Conservation (phyloP, 1,139 yeast genomes). For the Meyerozyma smithsonii region DNA sequence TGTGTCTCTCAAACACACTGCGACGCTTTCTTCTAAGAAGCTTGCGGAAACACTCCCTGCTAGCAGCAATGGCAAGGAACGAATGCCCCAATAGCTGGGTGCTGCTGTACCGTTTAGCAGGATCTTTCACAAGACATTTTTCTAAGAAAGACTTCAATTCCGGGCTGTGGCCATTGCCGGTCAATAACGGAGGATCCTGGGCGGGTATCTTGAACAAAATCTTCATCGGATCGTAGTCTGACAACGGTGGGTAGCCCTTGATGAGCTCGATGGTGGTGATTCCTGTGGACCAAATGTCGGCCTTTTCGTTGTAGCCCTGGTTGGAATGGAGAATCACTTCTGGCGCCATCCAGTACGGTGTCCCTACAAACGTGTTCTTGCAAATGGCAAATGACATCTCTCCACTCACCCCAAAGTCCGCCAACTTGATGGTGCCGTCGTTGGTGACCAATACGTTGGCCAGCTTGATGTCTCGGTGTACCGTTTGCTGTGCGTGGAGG, state of each 20-base stretch:
- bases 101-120: conserved; percentile 49
- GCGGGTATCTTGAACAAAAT: conserved; percentile 70
- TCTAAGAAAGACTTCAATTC: conserved; percentile 55
- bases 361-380: conserved; percentile 76
- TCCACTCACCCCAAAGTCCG: conserved; percentile 87
- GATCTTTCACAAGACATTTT: conserved; percentile 56
- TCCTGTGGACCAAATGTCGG: conserved; percentile 87
- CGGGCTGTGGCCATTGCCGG: conserved; percentile 36
- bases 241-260: conserved; percentile 68
- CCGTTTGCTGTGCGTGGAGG: conserved; percentile 64
- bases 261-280: conserved; percentile 74
- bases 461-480: conserved; percentile 83
- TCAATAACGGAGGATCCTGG: conserved; percentile 59
- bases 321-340: conserved; percentile 55
- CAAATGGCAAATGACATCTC: conserved; percentile 60
- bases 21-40: not conserved
- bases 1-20: not conserved
- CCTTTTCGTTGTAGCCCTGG: conserved; percentile 69
- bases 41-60: not conserved
- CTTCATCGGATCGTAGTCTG: conserved; percentile 69
- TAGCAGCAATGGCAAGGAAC: conserved; percentile 25
- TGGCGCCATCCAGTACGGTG: conserved; percentile 95
- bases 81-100: conserved; percentile 38
- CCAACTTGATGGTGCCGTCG: conserved; percentile 62
- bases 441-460: conserved; percentile 72